Evolutionary conservation across 768 basidiomycete species (phyloP), one percentile per base, ranked within the genome.

Genomic region (Russula lepida): DNA sequence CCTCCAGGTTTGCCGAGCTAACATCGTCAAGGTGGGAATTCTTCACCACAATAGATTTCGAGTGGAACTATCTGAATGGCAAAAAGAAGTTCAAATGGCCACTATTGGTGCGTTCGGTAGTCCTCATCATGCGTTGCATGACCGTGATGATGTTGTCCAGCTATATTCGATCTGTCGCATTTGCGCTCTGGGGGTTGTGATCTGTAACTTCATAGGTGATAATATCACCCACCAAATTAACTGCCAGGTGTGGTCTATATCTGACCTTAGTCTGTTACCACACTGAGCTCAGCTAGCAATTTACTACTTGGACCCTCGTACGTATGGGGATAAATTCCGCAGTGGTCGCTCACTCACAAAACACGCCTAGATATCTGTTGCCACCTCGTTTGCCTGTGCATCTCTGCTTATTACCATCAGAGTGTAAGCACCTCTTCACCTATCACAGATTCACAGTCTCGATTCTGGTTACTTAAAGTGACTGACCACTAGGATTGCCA

Each of bases 21-120:
- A 60, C 43, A 15, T 25, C n/a, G n/a, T 23, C 27, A 27, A 62
- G 60, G 19, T 62, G 60, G 60, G 60, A 62, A 4, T 43, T 56
- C 39, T 15, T 62, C 49, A 57, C 49, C n/a, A 57, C 60, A 17
- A 8, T 62, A 23, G 3, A 15, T 4, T 62, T 56, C 19, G 60
- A 62, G 41, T 56, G 54, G 60, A 30, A 51, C 0, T 48, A 23
- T n/a, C 11, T 62, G 32, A 44, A 39, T 28, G 55, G 55, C n/a
- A 57, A 30, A 35, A 48, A 55, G 41, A 30, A 41, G 1, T 57
- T 50, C 32, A 46, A 43, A 25, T 62, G 60, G 60, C 52, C 60
- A 23, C 17, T 57, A 21, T 6, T 55, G 60, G 60, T 62, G 41
- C 21, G 60, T 47, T 23, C 15, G 17, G 28, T 21, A 6, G 0